phyloP scores from a whole-genome alignment of 2,329 filamentous ascomycete species.

The Phaeosphaeria sp. region DNA sequence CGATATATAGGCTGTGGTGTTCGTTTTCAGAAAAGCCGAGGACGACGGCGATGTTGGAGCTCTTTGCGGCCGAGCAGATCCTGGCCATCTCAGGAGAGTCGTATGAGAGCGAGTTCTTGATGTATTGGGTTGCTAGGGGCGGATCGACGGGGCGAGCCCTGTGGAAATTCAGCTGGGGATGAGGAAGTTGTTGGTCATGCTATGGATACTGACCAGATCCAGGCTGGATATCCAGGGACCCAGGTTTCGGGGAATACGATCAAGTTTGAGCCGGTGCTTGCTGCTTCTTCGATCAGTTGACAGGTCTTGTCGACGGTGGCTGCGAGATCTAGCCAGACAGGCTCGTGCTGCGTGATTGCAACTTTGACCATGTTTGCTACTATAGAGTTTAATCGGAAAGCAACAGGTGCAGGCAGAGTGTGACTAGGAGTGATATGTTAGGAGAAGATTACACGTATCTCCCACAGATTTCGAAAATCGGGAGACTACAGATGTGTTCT shows the following conservation, averaged over 20 bases:
- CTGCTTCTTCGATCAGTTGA: slow-evolving; percentile 63
- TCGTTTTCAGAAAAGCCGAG: slow-evolving; percentile 51
- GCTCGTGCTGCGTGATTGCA: slow-evolving; percentile 65
- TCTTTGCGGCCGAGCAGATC: slow-evolving; percentile 48
- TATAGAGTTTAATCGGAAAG: background rate
- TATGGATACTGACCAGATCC: slow-evolving; percentile 52
- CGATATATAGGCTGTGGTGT: slow-evolving; percentile 49
- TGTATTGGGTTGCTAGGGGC: slow-evolving; percentile 50
- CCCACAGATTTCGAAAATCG: too few relatives aligned
- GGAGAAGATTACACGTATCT: too few relatives aligned
- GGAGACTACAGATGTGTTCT: background rate
- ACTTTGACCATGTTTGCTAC: slow-evolving; percentile 31
- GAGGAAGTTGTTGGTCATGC: background rate
- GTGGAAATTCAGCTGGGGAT: background rate
- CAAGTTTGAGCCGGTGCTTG: slow-evolving; percentile 60
- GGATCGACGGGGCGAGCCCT: slow-evolving; percentile 53
- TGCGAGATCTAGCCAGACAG: slow-evolving; percentile 66
- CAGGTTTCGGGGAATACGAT: slow-evolving; percentile 59
- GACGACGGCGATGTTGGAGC: slow-evolving; percentile 44
- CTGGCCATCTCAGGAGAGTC: slow-evolving; percentile 53
- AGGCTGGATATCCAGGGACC: slow-evolving; percentile 54
- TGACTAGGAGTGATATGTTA: too few relatives aligned
- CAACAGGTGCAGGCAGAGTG: background rate
- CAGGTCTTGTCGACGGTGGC: slow-evolving; percentile 64
- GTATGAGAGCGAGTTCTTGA: slow-evolving; percentile 52